Conservation (phyloP, 2,329 filamentous ascomycete species). For the Ascochyta koolunga region DNA sequence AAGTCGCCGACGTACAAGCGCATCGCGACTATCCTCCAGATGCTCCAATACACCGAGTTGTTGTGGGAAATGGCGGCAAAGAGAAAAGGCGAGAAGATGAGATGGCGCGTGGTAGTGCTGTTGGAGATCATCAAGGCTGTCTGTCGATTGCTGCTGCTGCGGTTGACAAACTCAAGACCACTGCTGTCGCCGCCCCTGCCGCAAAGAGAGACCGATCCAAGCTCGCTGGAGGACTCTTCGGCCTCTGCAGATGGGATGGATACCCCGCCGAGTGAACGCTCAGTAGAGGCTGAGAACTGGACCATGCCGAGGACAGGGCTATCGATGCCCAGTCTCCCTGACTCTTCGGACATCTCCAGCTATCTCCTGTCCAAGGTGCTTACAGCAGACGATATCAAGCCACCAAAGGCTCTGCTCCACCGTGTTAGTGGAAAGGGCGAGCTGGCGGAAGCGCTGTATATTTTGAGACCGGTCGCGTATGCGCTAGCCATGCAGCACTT, state of each 20-base stretch:
- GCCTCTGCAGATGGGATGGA: constrained; percentile 55
- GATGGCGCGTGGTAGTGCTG: constrained; percentile 86
- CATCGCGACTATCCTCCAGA: constrained; percentile 81
- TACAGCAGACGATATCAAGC: constrained; percentile 95
- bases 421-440: constrained; percentile 75
- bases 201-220: constrained; percentile 79
- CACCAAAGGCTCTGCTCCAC: constrained; percentile 84
- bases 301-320: constrained; percentile 93
- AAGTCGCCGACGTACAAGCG: constrained; percentile 75
- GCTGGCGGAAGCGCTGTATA: constrained; percentile 88
- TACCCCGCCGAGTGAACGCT: constrained; percentile 48
- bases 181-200: constrained; percentile 84
- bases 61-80: constrained; percentile 98
- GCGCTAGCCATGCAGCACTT: constrained; percentile 79
- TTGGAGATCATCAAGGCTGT: constrained; percentile 86
- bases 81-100: constrained; percentile 76
- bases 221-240: constrained; percentile 60
- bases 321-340: constrained; percentile 81
- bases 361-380: constrained; percentile 91
- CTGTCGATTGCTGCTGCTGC: constrained; percentile 79
- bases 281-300: constrained; percentile 64
- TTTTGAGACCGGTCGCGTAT: constrained; percentile 86
- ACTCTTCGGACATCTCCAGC: constrained; percentile 78
- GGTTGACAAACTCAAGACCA: constrained; percentile 81
- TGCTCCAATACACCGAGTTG: constrained; percentile 92